A percentile compares a stretch with the other conserved stretches of the same genome.
These are phyloP conservation scores for Mucor piriformis DNA, from an alignment of 371 early-diverging fungal genomes.

Conservation along the genomic window DNA sequence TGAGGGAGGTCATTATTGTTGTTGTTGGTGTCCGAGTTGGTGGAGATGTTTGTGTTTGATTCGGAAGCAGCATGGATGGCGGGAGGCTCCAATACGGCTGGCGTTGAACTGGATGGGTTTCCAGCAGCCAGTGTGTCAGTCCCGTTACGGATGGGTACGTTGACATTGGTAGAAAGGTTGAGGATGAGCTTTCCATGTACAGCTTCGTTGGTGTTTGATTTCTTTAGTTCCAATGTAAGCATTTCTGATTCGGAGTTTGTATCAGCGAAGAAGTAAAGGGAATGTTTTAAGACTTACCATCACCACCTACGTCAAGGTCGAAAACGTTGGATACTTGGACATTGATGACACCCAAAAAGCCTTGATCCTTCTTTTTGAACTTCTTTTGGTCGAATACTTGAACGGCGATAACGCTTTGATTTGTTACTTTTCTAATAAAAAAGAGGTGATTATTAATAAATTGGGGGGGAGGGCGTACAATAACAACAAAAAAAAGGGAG, in stretches of 20 bases:
- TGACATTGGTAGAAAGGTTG: slow-evolving; percentile 69
- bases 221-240: slow-evolving; percentile 85
- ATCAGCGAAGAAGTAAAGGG: not conserved
- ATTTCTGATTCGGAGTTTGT: slow-evolving; percentile 63
- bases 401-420: slow-evolving; percentile 83
- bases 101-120: no score
- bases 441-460: no score
- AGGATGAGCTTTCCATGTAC: slow-evolving; percentile 86
- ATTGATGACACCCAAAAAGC: slow-evolving; percentile 94
- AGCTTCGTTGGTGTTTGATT: slow-evolving; percentile 78
- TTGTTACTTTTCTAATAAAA: slow-evolving; percentile 65
- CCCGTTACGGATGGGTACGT: slow-evolving; percentile 45
- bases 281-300: slow-evolving; percentile 49
- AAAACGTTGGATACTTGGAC: slow-evolving; percentile 83
- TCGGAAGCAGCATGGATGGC: not conserved
- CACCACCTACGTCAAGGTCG: slow-evolving; percentile 72
- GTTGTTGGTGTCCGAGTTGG: not conserved
- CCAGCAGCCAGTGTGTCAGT: slow-evolving; percentile 47
- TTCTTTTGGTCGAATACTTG: slow-evolving; percentile 97
- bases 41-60: slow-evolving; percentile 8
- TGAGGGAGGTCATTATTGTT: slow-evolving; percentile 20
- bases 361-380: slow-evolving; percentile 94
- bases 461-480: no score
- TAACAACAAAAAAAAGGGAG: not conserved
- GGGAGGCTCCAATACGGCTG: no score